A percentile compares a stretch with the other conserved stretches of the same genome.
Conservation (phyloP, 305 asterid genomes). For the Petunia hybrid region DNA sequence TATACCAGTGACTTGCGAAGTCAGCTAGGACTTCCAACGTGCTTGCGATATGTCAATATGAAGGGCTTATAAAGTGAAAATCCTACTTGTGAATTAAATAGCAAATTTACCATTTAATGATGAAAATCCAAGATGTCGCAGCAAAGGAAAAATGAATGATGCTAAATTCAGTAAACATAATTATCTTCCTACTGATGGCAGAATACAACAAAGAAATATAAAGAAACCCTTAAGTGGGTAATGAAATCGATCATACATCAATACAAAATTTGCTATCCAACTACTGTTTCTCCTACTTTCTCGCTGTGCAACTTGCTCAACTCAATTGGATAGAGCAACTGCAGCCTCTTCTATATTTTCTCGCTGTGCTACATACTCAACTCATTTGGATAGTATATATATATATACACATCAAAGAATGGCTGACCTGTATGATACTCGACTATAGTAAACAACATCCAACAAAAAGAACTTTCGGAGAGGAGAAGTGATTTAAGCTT, state of each 20-base stretch:
- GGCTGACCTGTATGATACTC: constrained; percentile 36
- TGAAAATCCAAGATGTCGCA: not conserved
- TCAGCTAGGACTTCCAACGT: not conserved
- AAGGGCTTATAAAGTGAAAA: not conserved
- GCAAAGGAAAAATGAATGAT: not conserved
- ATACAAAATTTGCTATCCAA: constrained; percentile 28
- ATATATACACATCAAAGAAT: constrained; percentile 51
- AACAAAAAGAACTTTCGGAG: constrained; percentile 9
- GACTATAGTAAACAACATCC: constrained; percentile 30
- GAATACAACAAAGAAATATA: not conserved
- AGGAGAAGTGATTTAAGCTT: constrained; percentile 40
- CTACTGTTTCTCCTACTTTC: too few species aligned
- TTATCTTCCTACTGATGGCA: constrained; percentile 25
- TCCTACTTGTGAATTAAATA: not conserved
- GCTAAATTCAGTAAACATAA: not conserved
- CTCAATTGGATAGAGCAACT: not conserved
- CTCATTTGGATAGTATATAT: constrained; percentile 16
- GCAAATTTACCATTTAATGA: not conserved
- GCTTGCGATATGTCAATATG: not conserved
- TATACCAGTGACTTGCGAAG: too few species aligned
- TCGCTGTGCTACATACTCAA: constrained; percentile 29
- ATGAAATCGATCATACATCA: not conserved
- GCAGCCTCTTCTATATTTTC: constrained; percentile 32
- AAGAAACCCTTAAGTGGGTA: not conserved
- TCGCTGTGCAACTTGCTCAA: too few species aligned